Evolutionary conservation across 1,284 basidiomycete genomes (phyloP).

Genomic region (Irpex sp.): DNA sequence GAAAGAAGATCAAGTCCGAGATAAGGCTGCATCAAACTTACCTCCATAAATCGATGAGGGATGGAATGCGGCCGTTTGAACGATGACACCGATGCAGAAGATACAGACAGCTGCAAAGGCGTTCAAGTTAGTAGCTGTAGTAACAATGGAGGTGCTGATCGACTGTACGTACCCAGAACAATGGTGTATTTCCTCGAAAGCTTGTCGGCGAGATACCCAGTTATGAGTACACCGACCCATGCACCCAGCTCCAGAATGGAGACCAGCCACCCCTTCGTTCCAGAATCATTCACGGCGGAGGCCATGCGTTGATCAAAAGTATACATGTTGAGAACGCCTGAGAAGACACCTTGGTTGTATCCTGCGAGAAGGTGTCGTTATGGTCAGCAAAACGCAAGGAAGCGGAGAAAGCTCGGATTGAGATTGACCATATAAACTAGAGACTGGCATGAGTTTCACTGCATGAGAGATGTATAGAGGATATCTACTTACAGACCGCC

Average conservation of each 20-base stretch:
- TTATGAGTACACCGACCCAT: conserved; percentile 68
- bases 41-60: conserved; percentile 65
- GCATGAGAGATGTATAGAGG: background rate
- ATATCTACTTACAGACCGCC: conserved; percentile 57
- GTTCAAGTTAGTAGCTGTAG: background rate
- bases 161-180: conserved; percentile 44
- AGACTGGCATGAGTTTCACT: conserved; percentile 4
- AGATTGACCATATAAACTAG: conserved; percentile 34
- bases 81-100: conserved; percentile 68
- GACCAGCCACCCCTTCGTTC: conserved; percentile 65
- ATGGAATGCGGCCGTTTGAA: conserved; percentile 54
- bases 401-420: background rate
- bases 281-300: conserved; percentile 43
- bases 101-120: conserved; percentile 49
- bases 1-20: too few species aligned
- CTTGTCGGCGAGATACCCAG: conserved; percentile 68
- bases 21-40: conserved; percentile 17
- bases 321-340: conserved; percentile 61
- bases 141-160: too few species aligned
- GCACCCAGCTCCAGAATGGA: conserved; percentile 69
- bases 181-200: conserved; percentile 72
- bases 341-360: conserved; percentile 77
- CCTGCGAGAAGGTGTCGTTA: conserved; percentile 30
- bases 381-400: conserved; percentile 1
- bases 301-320: conserved; percentile 55